Evolutionary conservation across 139 green algal genomes (phyloP).

Genomic region (Tetratostichococcus sp.): DNA sequence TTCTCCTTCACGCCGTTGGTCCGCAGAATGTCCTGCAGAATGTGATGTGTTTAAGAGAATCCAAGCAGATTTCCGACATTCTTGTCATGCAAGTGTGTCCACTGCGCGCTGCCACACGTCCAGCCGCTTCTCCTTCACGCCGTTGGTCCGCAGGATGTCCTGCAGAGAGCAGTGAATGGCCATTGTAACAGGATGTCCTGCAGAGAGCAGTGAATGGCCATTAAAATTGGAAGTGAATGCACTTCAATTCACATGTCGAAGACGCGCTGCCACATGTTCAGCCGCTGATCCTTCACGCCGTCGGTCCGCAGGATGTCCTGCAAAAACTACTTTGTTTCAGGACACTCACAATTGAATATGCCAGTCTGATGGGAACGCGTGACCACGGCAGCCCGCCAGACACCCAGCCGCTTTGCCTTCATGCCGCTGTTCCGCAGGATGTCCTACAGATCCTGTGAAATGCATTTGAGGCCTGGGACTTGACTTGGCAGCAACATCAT

Average conservation of each 20-base stretch:
- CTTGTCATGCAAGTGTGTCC: no score
- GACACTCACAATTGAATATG: no score
- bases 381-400: not conserved
- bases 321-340: no score
- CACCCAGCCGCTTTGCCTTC: not conserved
- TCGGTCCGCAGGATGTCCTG: not conserved
- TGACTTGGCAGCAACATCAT: no score
- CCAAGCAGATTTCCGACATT: no score
- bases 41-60: no score
- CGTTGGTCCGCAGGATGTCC: not conserved
- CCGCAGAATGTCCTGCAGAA: not conserved
- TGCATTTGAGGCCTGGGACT: no score
- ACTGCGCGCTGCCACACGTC: not conserved
- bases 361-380: no score
- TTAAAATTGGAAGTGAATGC: no score
- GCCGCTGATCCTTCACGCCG: slow-evolving; percentile 15
- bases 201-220: no score
- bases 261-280: slow-evolving; percentile 82
- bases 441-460: not conserved
- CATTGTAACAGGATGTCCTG: no score
- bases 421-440: not conserved
- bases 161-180: no score
- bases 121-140: not conserved
- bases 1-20: slow-evolving; percentile 8
- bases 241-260: slow-evolving; percentile 66